Conservation (phyloP, 768 basidiomycete genomes). For the Boletus reticuloceps region DNA sequence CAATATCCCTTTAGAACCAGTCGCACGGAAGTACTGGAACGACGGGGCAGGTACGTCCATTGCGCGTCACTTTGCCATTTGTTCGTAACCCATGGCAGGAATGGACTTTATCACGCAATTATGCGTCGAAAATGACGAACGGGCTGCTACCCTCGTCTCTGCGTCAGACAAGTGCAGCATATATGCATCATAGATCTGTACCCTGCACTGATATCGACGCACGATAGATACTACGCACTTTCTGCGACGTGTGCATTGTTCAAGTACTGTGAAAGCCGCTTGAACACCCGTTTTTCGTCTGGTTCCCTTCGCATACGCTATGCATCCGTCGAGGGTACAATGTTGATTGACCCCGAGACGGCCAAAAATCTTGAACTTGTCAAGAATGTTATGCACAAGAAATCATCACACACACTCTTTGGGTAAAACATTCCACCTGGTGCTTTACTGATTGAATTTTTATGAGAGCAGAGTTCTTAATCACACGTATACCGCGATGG, state of each 20-base stretch:
- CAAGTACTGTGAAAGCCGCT: slow-evolving; percentile 71
- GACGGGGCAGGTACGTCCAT: slow-evolving; percentile 60
- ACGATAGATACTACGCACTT: slow-evolving; percentile 77
- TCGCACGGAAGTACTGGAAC: slow-evolving; percentile 83
- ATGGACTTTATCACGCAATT: slow-evolving; percentile 77
- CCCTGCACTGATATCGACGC: slow-evolving; percentile 4
- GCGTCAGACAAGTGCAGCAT: slow-evolving; percentile 71
- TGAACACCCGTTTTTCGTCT: slow-evolving; percentile 69
- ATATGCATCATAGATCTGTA: slow-evolving; percentile 28
- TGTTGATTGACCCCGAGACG: slow-evolving; percentile 92
- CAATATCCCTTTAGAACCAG: slow-evolving; percentile 60
- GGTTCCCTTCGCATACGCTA: slow-evolving; percentile 74
- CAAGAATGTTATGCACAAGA: slow-evolving; percentile 64
- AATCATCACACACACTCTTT: slow-evolving; percentile 73
- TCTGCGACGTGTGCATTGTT: slow-evolving; percentile 86
- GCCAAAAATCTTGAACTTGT: slow-evolving; percentile 88
- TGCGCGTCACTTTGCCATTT: neutral
- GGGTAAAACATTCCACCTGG: slow-evolving; percentile 44
- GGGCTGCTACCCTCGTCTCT: slow-evolving; percentile 75
- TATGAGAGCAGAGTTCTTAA: slow-evolving; percentile 56
- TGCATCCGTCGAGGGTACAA: slow-evolving; percentile 81
- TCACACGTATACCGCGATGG: slow-evolving; percentile 90
- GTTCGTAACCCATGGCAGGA: slow-evolving; percentile 40
- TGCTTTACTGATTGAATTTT: neutral
- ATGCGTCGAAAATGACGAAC: slow-evolving; percentile 77